These are phyloP conservation scores for Pleodorina starrii DNA, from an alignment of 139 green algal species.

Conservation along the genomic window DNA sequence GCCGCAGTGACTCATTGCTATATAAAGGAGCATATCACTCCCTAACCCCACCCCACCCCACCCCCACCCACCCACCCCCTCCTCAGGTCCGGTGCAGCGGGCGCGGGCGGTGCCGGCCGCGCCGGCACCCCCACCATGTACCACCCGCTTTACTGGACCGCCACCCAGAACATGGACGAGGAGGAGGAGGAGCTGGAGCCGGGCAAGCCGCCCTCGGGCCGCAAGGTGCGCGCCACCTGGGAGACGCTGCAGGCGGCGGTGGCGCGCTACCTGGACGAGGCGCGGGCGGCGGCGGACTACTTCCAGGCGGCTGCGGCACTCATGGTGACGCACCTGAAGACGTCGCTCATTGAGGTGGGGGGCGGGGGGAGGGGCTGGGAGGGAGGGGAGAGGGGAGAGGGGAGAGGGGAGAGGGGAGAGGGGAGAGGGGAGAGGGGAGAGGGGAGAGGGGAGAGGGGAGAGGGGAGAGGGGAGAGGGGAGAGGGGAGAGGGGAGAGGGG, in stretches of 20 bases:
- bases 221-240: conserved; percentile 2
- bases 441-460: no score
- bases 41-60: not conserved
- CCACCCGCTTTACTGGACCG: not conserved
- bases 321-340: conserved; percentile 63
- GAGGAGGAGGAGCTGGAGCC: not conserved
- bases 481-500: no score
- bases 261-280: conserved; percentile 55
- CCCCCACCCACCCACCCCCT: not conserved
- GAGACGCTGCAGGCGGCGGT: conserved; percentile 28
- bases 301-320: conserved; percentile 49
- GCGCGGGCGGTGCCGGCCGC: not conserved
- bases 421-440: no score
- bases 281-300: conserved; percentile 47
- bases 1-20: no score
- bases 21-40: no score
- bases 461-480: no score
- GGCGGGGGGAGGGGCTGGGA: no score
- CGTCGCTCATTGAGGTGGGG: conserved; percentile 54
- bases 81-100: not conserved
- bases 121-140: conserved; percentile 43
- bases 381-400: no score
- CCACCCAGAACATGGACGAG: not conserved
- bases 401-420: no score
- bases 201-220: not conserved